phyloP scores from a whole-genome alignment of 2,329 filamentous ascomycete species.

The Pseudopyrenochaeta lycopersici region DNA sequence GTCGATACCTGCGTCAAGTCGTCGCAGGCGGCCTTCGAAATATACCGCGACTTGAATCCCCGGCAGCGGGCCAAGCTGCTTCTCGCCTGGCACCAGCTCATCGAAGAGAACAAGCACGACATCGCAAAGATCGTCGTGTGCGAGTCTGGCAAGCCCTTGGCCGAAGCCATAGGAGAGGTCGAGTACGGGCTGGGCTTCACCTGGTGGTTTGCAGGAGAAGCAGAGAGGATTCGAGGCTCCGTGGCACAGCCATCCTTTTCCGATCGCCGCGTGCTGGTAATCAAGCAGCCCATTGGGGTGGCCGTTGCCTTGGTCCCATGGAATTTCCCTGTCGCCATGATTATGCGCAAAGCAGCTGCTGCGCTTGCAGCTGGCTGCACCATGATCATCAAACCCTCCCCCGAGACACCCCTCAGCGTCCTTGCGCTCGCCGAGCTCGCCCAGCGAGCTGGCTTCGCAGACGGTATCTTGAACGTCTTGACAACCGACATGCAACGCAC shows the following conservation, averaged over 20 bases:
- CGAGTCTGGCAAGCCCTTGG: constrained; percentile 78
- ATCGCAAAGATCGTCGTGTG: too few species aligned
- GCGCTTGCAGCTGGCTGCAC: constrained; percentile 46
- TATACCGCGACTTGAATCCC: too few species aligned
- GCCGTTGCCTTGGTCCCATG: constrained; percentile 31
- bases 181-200: constrained; percentile 27
- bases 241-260: not conserved
- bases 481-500: not conserved
- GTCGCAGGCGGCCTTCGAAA: too few species aligned
- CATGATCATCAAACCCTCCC: constrained; percentile 37
- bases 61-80: too few species aligned
- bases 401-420: constrained; percentile 37
- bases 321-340: constrained; percentile 36
- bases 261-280: not conserved
- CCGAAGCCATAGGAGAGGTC: constrained; percentile 45
- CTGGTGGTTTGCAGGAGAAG: constrained; percentile 33
- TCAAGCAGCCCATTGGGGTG: not conserved
- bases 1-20: too few species aligned
- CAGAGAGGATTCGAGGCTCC: constrained; percentile 17
- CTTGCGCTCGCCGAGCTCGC: not conserved
- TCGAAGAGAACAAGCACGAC: too few species aligned
- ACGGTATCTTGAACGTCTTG: not conserved
- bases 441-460: not conserved
- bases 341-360: constrained; percentile 38
- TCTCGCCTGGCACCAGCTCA: too few species aligned